These are phyloP conservation scores for Exidia glandulosa DNA, from an alignment of 768 basidiomycete genomes.

Conservation along the genomic window DNA sequence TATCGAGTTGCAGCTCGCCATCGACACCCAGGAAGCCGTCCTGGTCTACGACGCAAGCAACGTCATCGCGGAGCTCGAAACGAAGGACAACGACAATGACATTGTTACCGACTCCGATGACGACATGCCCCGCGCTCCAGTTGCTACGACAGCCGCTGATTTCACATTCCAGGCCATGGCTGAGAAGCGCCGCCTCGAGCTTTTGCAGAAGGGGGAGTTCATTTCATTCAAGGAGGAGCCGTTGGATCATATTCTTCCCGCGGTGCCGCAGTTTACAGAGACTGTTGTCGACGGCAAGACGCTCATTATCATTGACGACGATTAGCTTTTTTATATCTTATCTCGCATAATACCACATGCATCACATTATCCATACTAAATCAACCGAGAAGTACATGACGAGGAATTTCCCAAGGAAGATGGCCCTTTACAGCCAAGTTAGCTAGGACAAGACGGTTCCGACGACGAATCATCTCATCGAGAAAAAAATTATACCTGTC, in stretches of 20 bases:
- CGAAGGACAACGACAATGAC: too few relatives aligned
- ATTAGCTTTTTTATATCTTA: too few relatives aligned
- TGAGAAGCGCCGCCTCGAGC: neutral
- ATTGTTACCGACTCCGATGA: neutral
- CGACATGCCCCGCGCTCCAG: neutral
- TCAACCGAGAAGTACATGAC: neutral
- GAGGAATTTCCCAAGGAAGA: neutral
- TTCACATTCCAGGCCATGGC: neutral
- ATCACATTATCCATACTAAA: too few relatives aligned
- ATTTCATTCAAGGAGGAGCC: too few relatives aligned
- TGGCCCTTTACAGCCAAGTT: neutral
- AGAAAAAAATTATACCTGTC: conserved; percentile 25
- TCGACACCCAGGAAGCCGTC: too few relatives aligned
- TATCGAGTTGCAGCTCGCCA: too few relatives aligned
- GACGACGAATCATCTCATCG: conserved; percentile 24
- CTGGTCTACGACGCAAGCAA: too few relatives aligned
- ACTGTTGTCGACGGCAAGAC: too few relatives aligned
- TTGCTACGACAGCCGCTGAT: neutral
- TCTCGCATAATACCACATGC: too few relatives aligned
- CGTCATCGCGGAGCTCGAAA: too few relatives aligned
- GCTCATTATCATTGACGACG: too few relatives aligned
- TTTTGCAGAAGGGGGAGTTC: neutral
- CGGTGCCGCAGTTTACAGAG: neutral
- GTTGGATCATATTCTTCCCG: neutral
- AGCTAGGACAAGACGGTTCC: conserved; percentile 13